Evolutionary conservation across 2,329 filamentous ascomycete genomes (phyloP).

Genomic region (Epichloe festucae): DNA sequence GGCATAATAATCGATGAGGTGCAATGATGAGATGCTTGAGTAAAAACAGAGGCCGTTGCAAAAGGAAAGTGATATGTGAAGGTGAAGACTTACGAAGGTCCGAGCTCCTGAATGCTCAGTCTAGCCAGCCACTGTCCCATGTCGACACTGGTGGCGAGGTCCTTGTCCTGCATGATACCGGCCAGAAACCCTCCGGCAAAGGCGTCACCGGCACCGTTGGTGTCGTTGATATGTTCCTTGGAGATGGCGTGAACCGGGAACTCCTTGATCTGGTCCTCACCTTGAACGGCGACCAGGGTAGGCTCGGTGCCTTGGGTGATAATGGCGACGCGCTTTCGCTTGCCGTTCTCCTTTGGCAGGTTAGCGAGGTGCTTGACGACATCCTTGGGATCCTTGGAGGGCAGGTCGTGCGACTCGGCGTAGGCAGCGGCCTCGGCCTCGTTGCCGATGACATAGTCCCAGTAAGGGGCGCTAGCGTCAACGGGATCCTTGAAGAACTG

Average conservation of each 20-base stretch:
- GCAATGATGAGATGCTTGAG: background rate
- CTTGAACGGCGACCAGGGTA: constrained; percentile 71
- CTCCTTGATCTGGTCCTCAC: constrained; percentile 56
- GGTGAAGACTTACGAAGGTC: constrained; percentile 69
- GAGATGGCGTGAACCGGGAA: constrained; percentile 73
- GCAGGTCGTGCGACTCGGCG: constrained; percentile 66
- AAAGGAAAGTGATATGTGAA: background rate
- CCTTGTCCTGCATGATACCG: constrained; percentile 74
- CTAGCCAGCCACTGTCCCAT: constrained; percentile 95
- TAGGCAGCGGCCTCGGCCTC: constrained; percentile 88
- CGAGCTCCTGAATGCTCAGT: constrained; percentile 87
- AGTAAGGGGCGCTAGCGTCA: constrained; percentile 76
- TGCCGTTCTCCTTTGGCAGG: constrained; percentile 81
- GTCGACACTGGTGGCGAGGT: constrained; percentile 66
- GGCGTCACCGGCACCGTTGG: constrained; percentile 91
- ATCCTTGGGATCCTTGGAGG: constrained; percentile 64
- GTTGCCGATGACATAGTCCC: constrained; percentile 93
- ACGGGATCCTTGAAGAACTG: constrained; percentile 97
- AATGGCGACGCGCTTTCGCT: constrained; percentile 75
- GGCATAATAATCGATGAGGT: background rate
- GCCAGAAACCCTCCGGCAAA: constrained; percentile 92
- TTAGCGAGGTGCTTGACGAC: constrained; percentile 78
- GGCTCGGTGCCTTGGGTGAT: constrained; percentile 91
- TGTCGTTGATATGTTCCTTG: constrained; percentile 75
- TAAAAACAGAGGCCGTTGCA: background rate